Conservation (phyloP, 495 filamentous ascomycete genomes). For the Annulohypoxylon stygium region DNA sequence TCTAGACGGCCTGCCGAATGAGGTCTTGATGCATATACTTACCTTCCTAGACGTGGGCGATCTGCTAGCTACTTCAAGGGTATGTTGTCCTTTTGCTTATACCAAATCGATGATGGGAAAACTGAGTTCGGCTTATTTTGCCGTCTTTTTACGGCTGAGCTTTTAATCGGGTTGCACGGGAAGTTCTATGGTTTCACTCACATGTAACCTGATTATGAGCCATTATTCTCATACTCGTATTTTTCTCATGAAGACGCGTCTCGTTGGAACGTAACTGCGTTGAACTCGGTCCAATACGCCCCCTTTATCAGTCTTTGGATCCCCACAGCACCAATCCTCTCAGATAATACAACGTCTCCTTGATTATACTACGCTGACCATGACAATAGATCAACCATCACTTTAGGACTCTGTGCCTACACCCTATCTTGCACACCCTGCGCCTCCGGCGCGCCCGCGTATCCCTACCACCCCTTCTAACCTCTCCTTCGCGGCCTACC, state of each 20-base stretch:
- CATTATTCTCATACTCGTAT: constrained; percentile 41
- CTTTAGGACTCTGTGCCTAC: constrained; percentile 65
- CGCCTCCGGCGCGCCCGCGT: constrained; percentile 66
- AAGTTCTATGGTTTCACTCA: constrained; percentile 23
- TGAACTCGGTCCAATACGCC: constrained; percentile 35
- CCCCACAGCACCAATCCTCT: constrained; percentile 17
- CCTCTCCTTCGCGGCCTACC: constrained; percentile 65
- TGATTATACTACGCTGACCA: constrained; percentile 35
- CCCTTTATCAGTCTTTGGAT: constrained; percentile 14
- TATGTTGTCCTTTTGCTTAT: constrained; percentile 54
- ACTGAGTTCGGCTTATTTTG: constrained; percentile 21
- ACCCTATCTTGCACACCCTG: constrained; percentile 67
- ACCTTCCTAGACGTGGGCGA: constrained; percentile 70
- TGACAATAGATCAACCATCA: constrained; percentile 65
- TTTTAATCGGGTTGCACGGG: constrained; percentile 24
- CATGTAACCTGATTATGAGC: constrained; percentile 44
- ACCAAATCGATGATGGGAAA: constrained; percentile 23
- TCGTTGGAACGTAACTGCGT: constrained; percentile 31
- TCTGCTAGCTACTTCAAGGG: constrained; percentile 66
- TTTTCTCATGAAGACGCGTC: constrained; percentile 9
- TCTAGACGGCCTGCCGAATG: constrained; percentile 63
- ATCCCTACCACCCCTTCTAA: constrained; percentile 62
- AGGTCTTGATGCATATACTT: constrained; percentile 68
- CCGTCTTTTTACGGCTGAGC: constrained; percentile 26
- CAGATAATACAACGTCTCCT: constrained; percentile 24